These are phyloP conservation scores for Tetrahymena malaccensis DNA, from an alignment of 73 alveolate genomes.

Conservation along the genomic window DNA sequence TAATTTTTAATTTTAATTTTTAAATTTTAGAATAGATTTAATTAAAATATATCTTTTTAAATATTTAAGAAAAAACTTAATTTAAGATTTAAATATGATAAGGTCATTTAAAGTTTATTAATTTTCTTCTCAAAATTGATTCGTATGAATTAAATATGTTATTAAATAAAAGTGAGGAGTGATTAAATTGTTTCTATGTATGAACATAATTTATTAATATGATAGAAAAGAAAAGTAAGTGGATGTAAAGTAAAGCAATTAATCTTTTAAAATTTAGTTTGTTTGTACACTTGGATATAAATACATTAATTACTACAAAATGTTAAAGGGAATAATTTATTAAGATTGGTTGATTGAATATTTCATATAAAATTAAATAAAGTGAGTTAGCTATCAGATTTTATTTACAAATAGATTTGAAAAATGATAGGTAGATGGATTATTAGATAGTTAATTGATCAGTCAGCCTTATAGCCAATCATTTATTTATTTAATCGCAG, in stretches of 20 bases:
- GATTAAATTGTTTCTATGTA: not conserved
- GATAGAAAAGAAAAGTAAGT: not conserved
- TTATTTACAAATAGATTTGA: not conserved
- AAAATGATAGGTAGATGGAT: not conserved
- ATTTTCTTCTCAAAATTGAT: no score
- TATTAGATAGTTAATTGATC: no score
- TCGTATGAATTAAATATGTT: not conserved
- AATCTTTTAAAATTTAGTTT: not conserved
- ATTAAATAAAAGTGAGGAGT: not conserved
- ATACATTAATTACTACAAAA: not conserved
- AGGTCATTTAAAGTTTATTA: no score
- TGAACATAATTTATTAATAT: not conserved
- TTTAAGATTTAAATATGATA: no score
- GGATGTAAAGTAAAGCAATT: not conserved
- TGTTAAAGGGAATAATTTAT: not conserved
- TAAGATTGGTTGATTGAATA: not conserved
- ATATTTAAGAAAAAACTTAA: no score
- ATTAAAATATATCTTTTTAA: no score
- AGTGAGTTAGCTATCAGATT: not conserved
- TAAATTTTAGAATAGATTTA: no score
- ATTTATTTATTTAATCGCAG: not conserved
- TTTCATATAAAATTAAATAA: no score
- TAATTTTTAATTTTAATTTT: no score
- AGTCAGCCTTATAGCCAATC: not conserved
- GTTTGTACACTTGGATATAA: not conserved